phyloP scores from a whole-genome alignment of 371 early-diverging fungal genomes.

The Actinomucor elegans region DNA sequence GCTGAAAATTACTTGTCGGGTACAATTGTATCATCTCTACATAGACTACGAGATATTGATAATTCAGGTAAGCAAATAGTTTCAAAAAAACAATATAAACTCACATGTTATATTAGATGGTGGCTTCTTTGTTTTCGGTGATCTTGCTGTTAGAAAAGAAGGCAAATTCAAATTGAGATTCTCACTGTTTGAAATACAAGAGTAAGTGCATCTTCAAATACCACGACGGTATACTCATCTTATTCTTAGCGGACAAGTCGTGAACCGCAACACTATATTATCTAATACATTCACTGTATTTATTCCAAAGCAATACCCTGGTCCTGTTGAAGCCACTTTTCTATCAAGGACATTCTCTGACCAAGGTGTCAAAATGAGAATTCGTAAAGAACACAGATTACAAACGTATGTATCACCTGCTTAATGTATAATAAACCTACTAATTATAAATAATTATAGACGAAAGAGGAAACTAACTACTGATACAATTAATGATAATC shows the following conservation, averaged over 20 bases:
- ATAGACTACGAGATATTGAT: slow-evolving; percentile 78
- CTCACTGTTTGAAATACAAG: slow-evolving; percentile 82
- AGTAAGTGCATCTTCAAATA: slow-evolving; percentile 50
- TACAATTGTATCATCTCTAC: slow-evolving; percentile 81
- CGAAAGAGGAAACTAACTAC: slow-evolving; percentile 17
- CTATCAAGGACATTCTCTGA: slow-evolving; percentile 85
- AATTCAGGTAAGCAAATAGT: slow-evolving; percentile 34
- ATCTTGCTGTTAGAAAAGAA: slow-evolving; percentile 83
- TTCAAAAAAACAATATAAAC: not conserved
- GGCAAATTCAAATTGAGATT: slow-evolving; percentile 85
- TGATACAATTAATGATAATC: not conserved
- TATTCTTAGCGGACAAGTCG: slow-evolving; percentile 52
- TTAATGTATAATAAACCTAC: no score
- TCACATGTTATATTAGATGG: slow-evolving; percentile 53
- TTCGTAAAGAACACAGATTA: slow-evolving; percentile 61
- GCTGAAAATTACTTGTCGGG: slow-evolving; percentile 49
- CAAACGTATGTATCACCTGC: slow-evolving; percentile 25
- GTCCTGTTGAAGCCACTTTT: slow-evolving; percentile 83
- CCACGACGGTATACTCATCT: no score
- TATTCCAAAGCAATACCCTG: slow-evolving; percentile 86
- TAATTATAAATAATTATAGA: not conserved
- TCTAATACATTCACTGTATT: slow-evolving; percentile 78
- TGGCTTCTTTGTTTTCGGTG: slow-evolving; percentile 94
- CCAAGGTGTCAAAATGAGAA: slow-evolving; percentile 89
- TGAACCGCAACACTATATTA: slow-evolving; percentile 64